Conservation (phyloP, 2,329 filamentous ascomycete species). For the Talaromyces piceae region DNA sequence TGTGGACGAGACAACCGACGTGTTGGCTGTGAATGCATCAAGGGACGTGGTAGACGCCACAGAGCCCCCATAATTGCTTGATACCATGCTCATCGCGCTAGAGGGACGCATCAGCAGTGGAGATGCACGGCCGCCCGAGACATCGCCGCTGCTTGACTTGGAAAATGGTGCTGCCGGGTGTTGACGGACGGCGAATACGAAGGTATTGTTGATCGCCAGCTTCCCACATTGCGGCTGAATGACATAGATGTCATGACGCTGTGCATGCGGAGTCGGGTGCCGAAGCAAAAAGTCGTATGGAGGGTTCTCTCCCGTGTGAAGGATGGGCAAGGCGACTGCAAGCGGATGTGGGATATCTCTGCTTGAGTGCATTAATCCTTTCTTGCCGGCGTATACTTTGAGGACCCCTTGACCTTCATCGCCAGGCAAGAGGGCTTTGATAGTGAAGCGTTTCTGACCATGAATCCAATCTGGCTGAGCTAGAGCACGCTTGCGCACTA, state of each 20-base stretch:
- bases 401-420: conserved; percentile 84
- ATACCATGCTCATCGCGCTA: conserved; percentile 55
- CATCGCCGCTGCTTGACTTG: conserved; percentile 10
- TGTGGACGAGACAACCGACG: conserved; percentile 48
- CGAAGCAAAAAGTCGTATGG: conserved; percentile 87
- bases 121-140: conserved; percentile 39
- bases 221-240: conserved; percentile 88
- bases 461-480: conserved; percentile 87
- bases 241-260: conserved; percentile 93
- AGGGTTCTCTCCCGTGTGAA: conserved; percentile 87
- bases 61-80: conserved; percentile 46
- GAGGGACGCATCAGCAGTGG: conserved; percentile 46
- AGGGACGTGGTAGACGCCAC: conserved; percentile 40
- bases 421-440: conserved; percentile 85
- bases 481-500: conserved; percentile 75
- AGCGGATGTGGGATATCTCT: conserved; percentile 92
- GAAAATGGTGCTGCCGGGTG: conserved; percentile 60
- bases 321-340: conserved; percentile 80
- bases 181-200: conserved; percentile 92
- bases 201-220: conserved; percentile 90
- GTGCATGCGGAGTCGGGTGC: conserved; percentile 95
- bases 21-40: conserved; percentile 34
- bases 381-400: conserved; percentile 88
- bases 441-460: conserved; percentile 80
- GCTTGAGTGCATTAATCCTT: conserved; percentile 94